Conservation (phyloP, 805 yeast genomes). For the Zygosaccharomyces bailii region DNA sequence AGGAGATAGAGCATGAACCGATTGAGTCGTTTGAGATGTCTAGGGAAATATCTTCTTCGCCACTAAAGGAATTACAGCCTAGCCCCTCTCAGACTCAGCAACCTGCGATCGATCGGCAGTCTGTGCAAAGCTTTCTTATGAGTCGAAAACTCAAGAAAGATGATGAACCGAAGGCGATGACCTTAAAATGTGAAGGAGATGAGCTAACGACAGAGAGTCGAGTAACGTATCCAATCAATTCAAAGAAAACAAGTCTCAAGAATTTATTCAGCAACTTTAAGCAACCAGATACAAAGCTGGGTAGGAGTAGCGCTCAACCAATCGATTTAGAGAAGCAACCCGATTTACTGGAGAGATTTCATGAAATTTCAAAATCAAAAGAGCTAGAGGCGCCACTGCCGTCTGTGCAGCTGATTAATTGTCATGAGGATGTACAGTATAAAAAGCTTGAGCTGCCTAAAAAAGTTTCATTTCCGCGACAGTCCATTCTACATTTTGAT, state of each 20-base stretch:
- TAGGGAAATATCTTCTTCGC: slow-evolving; percentile 13
- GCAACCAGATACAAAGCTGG: slow-evolving; percentile 7
- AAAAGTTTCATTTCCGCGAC: background rate
- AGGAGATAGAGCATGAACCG: slow-evolving; percentile 4
- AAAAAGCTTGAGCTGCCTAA: slow-evolving; percentile 2
- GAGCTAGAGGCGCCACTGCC: slow-evolving; percentile 25
- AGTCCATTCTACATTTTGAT: slow-evolving; percentile 5
- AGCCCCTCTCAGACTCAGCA: slow-evolving; percentile 3
- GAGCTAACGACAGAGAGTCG: slow-evolving; percentile 10
- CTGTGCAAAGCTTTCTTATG: slow-evolving; percentile 24
- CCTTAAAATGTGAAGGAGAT: slow-evolving; percentile 18
- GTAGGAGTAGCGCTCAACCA: slow-evolving; percentile 1
- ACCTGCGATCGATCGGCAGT: slow-evolving; percentile 10
- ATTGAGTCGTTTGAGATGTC: slow-evolving; percentile 12
- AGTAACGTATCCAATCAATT: slow-evolving; percentile 16
- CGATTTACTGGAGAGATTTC: slow-evolving; percentile 14
- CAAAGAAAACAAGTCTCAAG: slow-evolving; percentile 26
- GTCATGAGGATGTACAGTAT: slow-evolving; percentile 8
- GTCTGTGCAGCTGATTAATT: slow-evolving; percentile 14
- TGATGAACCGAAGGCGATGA: slow-evolving; percentile 12
- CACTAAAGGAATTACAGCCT: slow-evolving; percentile 7
- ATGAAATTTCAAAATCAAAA: slow-evolving; percentile 20
- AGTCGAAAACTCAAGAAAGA: slow-evolving; percentile 8
- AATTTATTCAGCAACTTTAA: slow-evolving; percentile 23
- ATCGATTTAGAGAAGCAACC: slow-evolving; percentile 3